Conservation (phyloP, 208 protist genomes). For the Crithidia mellificae region DNA sequence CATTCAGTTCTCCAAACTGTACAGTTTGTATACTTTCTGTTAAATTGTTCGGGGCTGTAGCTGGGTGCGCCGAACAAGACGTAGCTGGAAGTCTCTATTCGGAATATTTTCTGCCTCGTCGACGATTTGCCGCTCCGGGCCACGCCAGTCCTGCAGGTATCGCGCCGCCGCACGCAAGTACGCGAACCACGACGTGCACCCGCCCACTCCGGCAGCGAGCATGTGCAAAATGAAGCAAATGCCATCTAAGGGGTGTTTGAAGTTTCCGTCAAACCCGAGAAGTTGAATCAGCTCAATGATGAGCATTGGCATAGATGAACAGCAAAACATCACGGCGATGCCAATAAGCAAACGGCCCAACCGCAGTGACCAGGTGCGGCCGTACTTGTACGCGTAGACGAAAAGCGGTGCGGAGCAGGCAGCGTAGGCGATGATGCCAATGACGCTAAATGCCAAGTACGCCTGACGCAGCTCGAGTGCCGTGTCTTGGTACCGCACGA, state of each 20-base stretch:
- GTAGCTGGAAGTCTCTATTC: constrained; percentile 25
- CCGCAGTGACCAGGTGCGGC: constrained; percentile 34
- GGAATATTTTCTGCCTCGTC: constrained; percentile 38
- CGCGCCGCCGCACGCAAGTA: constrained; percentile 58
- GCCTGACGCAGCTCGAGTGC: constrained; percentile 22
- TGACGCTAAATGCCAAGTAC: constrained; percentile 62
- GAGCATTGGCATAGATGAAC: constrained; percentile 60
- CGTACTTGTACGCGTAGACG: constrained; percentile 86
- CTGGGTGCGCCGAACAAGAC: constrained; percentile 11
- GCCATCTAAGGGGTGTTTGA: constrained; percentile 45
- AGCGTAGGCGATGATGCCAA: constrained; percentile 52
- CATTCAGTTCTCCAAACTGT: too few relatives aligned
- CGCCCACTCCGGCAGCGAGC: constrained; percentile 42
- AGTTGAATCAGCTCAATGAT: constrained; percentile 56
- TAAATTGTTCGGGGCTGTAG: constrained; percentile 28
- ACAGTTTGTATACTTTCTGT: neutral
- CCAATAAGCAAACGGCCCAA: constrained; percentile 42
- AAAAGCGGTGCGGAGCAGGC: constrained; percentile 58
- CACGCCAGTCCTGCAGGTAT: constrained; percentile 48
- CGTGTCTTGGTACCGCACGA: constrained; percentile 18
- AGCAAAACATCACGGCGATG: constrained; percentile 65
- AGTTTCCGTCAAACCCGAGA: constrained; percentile 13
- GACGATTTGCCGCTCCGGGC: constrained; percentile 64
- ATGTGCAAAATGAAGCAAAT: constrained; percentile 58
- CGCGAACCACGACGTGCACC: constrained; percentile 58